phyloP scores from a whole-genome alignment of 768 basidiomycete genomes.

The Collybiopsis luxurians region DNA sequence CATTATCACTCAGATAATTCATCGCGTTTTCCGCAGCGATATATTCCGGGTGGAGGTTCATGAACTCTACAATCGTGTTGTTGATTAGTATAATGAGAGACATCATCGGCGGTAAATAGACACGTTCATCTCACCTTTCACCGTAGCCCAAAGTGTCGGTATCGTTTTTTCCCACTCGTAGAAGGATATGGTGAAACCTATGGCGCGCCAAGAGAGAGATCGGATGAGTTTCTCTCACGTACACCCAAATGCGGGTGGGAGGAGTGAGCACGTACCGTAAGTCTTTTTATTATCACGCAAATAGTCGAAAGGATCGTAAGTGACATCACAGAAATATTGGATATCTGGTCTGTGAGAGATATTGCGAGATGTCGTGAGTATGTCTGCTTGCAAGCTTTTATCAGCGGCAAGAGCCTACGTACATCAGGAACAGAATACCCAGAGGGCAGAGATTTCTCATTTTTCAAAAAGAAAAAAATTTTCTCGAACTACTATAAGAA shows the following conservation, averaged over 20 bases:
- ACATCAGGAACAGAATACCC: too few relatives aligned
- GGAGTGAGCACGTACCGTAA: constrained; percentile 45
- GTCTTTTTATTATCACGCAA: constrained; percentile 73
- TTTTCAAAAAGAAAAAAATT: too few relatives aligned
- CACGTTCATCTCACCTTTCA: constrained; percentile 66
- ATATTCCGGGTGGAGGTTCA: constrained; percentile 50
- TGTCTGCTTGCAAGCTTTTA: too few relatives aligned
- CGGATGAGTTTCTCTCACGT: constrained; percentile 13
- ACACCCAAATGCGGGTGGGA: background rate
- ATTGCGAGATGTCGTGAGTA: too few relatives aligned
- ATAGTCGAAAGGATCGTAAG: constrained; percentile 66
- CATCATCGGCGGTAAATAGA: too few relatives aligned
- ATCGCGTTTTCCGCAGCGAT: constrained; percentile 60
- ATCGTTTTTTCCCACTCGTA: constrained; percentile 80
- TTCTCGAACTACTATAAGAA: too few relatives aligned
- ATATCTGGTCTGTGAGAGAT: constrained; percentile 56
- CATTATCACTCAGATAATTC: constrained; percentile 65
- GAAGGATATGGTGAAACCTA: constrained; percentile 72
- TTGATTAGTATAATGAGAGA: too few relatives aligned
- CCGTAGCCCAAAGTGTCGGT: constrained; percentile 70
- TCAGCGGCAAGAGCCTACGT: too few relatives aligned
- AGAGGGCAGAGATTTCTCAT: too few relatives aligned
- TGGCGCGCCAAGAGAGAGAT: constrained; percentile 14
- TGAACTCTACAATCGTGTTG: constrained; percentile 63
- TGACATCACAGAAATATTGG: constrained; percentile 71